Percentiles rank a stretch among this genome's conserved stretches.
Evolutionary conservation across 2,329 filamentous ascomycete species (phyloP).

Genomic region (Ramularia collo-cygni): DNA sequence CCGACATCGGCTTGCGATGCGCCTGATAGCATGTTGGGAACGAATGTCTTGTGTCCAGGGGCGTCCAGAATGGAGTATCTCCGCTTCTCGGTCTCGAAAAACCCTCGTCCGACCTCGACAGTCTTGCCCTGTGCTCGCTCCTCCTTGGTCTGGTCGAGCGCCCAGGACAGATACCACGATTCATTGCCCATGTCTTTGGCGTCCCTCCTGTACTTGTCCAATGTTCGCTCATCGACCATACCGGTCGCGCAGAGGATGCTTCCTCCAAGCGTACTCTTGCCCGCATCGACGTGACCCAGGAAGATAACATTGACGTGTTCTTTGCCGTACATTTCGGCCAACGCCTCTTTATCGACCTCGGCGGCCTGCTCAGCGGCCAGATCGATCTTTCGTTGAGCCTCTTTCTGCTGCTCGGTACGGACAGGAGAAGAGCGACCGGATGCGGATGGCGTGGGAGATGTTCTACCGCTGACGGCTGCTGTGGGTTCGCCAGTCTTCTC

Average conservation of each 20-base stretch:
- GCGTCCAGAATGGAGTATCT: slow-evolving; percentile 95
- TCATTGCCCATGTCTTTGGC: slow-evolving; percentile 94
- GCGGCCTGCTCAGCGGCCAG: slow-evolving; percentile 76
- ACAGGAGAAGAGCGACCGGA: slow-evolving; percentile 71
- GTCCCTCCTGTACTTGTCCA: slow-evolving; percentile 97
- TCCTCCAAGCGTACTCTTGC: slow-evolving; percentile 92
- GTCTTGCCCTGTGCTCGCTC: slow-evolving; percentile 96
- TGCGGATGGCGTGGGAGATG: slow-evolving; percentile 66
- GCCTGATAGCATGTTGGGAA: slow-evolving; percentile 90
- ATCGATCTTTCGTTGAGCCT: slow-evolving; percentile 60
- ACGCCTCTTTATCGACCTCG: slow-evolving; percentile 72
- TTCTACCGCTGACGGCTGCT: slow-evolving; percentile 55
- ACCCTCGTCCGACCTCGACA: slow-evolving; percentile 90
- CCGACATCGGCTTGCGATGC: slow-evolving; percentile 79
- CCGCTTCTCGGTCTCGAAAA: slow-evolving; percentile 94
- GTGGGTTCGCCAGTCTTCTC: slow-evolving; percentile 77
- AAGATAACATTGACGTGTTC: slow-evolving; percentile 94
- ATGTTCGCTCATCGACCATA: slow-evolving; percentile 98
- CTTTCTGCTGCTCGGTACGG: slow-evolving; percentile 49
- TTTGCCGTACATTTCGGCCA: slow-evolving; percentile 96
- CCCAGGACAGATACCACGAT: slow-evolving; percentile 99
- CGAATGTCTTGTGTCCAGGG: slow-evolving; percentile 95
- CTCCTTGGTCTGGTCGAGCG: slow-evolving; percentile 92
- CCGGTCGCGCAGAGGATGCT: slow-evolving; percentile 88
- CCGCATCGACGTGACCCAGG: slow-evolving; percentile 95